These are phyloP conservation scores for Begonia peltatifolia DNA, from an alignment of 306 rosid species.

Conservation along the genomic window DNA sequence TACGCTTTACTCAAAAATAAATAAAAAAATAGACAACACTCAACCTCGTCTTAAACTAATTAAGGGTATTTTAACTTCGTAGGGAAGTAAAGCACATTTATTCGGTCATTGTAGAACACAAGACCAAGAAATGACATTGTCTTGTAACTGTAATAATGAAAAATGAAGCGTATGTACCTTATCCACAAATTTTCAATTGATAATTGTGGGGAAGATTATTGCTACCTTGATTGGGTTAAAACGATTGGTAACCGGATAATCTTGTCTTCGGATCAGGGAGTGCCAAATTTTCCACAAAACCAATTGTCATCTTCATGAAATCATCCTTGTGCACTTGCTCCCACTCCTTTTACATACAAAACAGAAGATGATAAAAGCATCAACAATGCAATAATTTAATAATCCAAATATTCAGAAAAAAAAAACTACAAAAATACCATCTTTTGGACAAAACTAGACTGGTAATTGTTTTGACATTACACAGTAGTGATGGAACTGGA, in stretches of 20 bases:
- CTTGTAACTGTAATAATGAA: neutral
- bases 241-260: conserved; percentile 54
- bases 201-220: conserved; percentile 13
- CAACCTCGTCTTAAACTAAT: no score
- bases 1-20: no score
- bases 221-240: conserved; percentile 28
- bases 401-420: neutral
- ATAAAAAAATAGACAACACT: no score
- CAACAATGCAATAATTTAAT: conserved; percentile 1
- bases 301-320: conserved; percentile 55
- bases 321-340: conserved; percentile 41
- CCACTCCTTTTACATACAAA: conserved; percentile 44
- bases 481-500: no score
- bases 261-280: conserved; percentile 65
- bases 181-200: conserved; percentile 7
- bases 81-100: no score
- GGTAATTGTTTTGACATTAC: no score
- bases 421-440: neutral
- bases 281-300: conserved; percentile 45
- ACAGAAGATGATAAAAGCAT: neutral
- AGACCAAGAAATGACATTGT: neutral
- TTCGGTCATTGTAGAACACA: neutral
- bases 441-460: no score
- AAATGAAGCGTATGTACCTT: neutral
- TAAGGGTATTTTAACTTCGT: no score